A percentile compares a stretch with the other conserved stretches of the same genome.
phyloP scores from a whole-genome alignment of 1,284 basidiomycete genomes.

The Cerrena zonata region DNA sequence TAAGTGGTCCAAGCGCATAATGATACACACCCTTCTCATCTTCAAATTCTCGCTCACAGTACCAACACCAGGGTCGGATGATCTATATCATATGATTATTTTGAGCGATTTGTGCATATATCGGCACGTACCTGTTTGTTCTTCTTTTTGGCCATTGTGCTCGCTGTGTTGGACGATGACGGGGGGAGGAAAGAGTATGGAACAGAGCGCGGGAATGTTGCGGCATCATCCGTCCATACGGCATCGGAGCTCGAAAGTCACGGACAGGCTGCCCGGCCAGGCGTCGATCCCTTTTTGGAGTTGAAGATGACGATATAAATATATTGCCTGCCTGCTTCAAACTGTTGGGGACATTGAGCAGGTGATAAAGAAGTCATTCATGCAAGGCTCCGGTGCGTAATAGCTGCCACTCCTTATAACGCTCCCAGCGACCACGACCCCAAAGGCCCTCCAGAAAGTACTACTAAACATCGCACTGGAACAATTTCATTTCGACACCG shows the following conservation, averaged over 20 bases:
- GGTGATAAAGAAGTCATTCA: too few relatives aligned
- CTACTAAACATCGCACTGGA: too few relatives aligned
- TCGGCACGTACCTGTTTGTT: conserved; percentile 57
- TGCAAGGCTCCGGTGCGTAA: too few relatives aligned
- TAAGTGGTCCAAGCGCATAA: neutral
- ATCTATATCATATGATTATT: conserved; percentile 41
- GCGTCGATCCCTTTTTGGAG: too few relatives aligned
- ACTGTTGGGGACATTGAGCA: too few relatives aligned
- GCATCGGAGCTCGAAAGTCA: neutral
- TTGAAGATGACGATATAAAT: too few relatives aligned
- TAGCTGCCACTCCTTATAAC: neutral
- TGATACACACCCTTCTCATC: conserved; percentile 79
- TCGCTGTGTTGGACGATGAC: neutral
- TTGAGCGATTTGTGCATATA: neutral
- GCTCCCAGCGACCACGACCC: neutral
- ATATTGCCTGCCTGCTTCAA: too few relatives aligned
- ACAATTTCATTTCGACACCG: too few relatives aligned
- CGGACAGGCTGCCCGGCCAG: neutral
- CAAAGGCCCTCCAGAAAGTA: too few relatives aligned
- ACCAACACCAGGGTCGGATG: conserved; percentile 95
- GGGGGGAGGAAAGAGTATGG: conserved; percentile 3
- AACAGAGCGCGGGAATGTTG: neutral
- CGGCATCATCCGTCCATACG: neutral
- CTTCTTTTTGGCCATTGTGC: conserved; percentile 72
- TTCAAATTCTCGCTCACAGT: conserved; percentile 97